A percentile compares a stretch with the other conserved stretches of the same genome.
Conservation (phyloP, 2,329 filamentous ascomycete species). For the Fusarium metavorans region DNA sequence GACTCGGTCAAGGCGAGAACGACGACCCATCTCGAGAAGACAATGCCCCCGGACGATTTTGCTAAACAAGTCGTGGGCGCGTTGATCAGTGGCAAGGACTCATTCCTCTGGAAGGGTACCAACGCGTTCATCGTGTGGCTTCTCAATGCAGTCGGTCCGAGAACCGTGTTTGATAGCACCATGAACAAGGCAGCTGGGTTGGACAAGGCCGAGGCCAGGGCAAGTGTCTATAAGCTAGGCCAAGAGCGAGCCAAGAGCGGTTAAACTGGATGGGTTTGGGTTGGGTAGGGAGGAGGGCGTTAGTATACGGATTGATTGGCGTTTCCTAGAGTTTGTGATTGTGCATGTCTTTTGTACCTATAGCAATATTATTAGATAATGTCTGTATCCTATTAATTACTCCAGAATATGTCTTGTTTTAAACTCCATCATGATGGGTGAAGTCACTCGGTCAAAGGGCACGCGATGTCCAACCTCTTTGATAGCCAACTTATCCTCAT, state of each 20-base stretch:
- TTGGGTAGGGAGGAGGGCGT: background rate
- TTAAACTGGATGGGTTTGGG: background rate
- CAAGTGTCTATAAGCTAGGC: background rate
- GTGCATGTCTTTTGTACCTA: background rate
- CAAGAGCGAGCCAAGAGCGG: background rate
- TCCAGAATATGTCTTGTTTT: background rate
- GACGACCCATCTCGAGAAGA: background rate
- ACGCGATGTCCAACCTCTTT: background rate
- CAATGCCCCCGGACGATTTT: slow-evolving; percentile 5
- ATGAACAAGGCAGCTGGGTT: background rate
- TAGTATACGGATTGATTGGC: background rate
- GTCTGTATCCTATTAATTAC: background rate
- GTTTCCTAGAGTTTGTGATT: background rate
- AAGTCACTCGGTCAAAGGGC: background rate
- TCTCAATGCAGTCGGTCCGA: slow-evolving; percentile 9
- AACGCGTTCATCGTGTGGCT: slow-evolving; percentile 19
- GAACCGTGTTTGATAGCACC: slow-evolving; percentile 11
- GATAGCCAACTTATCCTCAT: no score
- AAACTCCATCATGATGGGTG: no score
- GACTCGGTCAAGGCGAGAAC: slow-evolving; percentile 3
- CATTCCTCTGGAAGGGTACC: slow-evolving; percentile 16
- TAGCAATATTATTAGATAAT: background rate
- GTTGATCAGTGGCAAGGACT: background rate
- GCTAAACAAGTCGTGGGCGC: background rate
- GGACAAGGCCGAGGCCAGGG: background rate